A percentile compares a stretch with the other conserved stretches of the same genome.
Evolutionary conservation across 2,329 filamentous ascomycete genomes (phyloP).

Genomic region (Orbilia blumenaviensis): DNA sequence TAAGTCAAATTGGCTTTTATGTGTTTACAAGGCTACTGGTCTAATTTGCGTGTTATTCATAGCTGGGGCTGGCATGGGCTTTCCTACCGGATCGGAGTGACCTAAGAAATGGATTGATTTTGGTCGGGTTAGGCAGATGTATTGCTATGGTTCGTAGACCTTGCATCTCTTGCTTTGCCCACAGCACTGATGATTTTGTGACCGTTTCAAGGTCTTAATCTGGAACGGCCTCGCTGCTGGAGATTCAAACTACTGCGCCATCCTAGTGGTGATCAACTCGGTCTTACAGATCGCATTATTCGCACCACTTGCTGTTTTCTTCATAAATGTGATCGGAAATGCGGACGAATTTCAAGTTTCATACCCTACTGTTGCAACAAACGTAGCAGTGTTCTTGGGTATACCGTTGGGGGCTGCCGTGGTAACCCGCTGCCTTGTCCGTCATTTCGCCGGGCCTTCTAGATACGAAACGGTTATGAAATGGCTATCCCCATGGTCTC

Average conservation of each 20-base stretch:
- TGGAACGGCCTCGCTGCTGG: slow-evolving; percentile 82
- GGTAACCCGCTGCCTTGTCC: slow-evolving; percentile 74
- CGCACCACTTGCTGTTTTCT: slow-evolving; percentile 74
- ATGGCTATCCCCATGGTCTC: slow-evolving; percentile 75
- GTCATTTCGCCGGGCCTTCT: slow-evolving; percentile 64
- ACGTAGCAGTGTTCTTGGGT: slow-evolving; percentile 83
- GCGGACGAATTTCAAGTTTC: slow-evolving; percentile 56
- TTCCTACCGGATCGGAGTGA: slow-evolving; percentile 70
- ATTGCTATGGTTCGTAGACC: slow-evolving; percentile 78
- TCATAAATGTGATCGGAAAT: slow-evolving; percentile 69
- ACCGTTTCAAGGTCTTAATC: slow-evolving; percentile 67
- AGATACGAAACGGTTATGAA: slow-evolving; percentile 80
- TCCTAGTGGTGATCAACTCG: slow-evolving; percentile 79
- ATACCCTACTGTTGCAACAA: slow-evolving; percentile 77
- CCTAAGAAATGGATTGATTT: slow-evolving; percentile 74
- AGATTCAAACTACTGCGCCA: slow-evolving; percentile 82
- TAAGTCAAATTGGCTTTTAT: slow-evolving; percentile 59
- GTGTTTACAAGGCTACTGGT: neutral
- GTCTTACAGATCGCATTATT: slow-evolving; percentile 78
- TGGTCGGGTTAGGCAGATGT: slow-evolving; percentile 84
- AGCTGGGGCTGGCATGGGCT: slow-evolving; percentile 75
- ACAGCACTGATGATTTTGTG: no score
- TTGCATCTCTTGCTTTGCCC: neutral
- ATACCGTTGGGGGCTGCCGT: slow-evolving; percentile 83
- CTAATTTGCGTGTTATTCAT: neutral